Conservation (phyloP, 2,329 filamentous ascomycete species). For the Colletotrichum sp. region DNA sequence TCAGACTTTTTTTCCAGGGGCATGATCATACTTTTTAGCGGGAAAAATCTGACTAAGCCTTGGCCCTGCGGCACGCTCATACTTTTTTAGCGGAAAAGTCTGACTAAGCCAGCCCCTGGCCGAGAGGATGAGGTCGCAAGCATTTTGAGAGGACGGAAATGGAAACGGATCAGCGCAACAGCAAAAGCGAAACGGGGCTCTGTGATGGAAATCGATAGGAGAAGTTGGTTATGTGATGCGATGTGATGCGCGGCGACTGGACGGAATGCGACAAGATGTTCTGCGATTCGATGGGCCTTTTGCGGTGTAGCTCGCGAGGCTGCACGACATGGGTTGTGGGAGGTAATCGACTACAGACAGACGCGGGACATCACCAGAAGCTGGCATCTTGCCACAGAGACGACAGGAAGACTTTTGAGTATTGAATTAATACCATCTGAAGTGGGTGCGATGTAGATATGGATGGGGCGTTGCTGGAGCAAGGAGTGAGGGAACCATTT, state of each 20-base stretch:
- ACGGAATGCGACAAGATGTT: neutral
- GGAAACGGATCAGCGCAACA: neutral
- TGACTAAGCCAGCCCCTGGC: too few species aligned
- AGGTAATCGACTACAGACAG: neutral
- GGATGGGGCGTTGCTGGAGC: neutral
- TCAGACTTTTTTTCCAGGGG: too few species aligned
- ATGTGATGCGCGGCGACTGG: neutral
- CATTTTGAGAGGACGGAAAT: neutral
- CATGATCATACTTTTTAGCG: too few species aligned
- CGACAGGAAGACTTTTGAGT: neutral
- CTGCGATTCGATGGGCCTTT: neutral
- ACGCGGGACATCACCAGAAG: neutral
- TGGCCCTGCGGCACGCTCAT: too few species aligned
- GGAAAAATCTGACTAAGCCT: too few species aligned
- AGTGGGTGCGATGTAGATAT: neutral
- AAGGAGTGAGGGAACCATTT: neutral
- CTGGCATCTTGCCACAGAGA: neutral
- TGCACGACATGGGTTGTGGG: neutral
- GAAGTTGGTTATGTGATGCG: neutral
- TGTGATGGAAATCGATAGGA: neutral
- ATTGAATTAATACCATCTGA: neutral
- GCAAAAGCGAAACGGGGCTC: neutral
- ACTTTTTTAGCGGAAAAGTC: too few species aligned
- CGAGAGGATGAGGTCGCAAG: neutral
- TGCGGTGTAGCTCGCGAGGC: neutral